Conservation (phyloP, 2,329 filamentous ascomycete genomes). For the Botryosphaeria dothidea region DNA sequence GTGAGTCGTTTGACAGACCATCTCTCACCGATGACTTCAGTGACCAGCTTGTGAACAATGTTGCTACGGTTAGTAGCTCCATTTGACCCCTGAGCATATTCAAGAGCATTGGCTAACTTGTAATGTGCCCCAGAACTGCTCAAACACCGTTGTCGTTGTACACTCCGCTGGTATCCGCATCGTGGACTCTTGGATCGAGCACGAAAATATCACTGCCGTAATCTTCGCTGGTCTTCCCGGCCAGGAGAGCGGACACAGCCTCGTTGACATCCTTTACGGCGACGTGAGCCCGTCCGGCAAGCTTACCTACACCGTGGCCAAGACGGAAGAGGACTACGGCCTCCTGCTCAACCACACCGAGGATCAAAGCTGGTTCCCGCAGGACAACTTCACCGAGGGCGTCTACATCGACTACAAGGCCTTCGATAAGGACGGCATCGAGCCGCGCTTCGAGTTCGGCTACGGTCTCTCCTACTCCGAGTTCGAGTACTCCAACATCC, state of each 20-base stretch:
- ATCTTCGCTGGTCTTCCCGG: constrained; percentile 34
- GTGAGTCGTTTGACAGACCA: constrained; percentile 47
- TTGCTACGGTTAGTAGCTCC: too few species aligned
- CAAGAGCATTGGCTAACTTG: too few species aligned
- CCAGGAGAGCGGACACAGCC: constrained; percentile 30
- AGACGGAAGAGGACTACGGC: constrained; percentile 75
- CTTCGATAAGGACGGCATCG: constrained; percentile 62
- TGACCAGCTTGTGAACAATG: constrained; percentile 43
- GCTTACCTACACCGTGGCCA: constrained; percentile 84
- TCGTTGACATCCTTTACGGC: constrained; percentile 30
- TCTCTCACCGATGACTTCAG: constrained; percentile 46
- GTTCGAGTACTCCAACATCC: constrained; percentile 60
- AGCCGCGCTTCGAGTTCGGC: constrained; percentile 66
- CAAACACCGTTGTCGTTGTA: constrained; percentile 53
- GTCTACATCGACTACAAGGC: constrained; percentile 48
- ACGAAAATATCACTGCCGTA: constrained; percentile 34
- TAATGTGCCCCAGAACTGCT: too few species aligned
- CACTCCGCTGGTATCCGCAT: constrained; percentile 39
- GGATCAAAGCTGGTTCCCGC: constrained; percentile 25
- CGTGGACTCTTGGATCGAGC: constrained; percentile 32
- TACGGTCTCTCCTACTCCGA: constrained; percentile 67
- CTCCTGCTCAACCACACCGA: constrained; percentile 28
- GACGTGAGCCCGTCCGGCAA: constrained; percentile 72
- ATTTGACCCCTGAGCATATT: too few species aligned
- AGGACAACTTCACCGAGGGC: constrained; percentile 46